Percentiles rank a stretch among this genome's conserved stretches.
These are phyloP conservation scores for Macrotyloma uniflorum DNA, from an alignment of 306 rosid genomes.

Conservation along the genomic window DNA sequence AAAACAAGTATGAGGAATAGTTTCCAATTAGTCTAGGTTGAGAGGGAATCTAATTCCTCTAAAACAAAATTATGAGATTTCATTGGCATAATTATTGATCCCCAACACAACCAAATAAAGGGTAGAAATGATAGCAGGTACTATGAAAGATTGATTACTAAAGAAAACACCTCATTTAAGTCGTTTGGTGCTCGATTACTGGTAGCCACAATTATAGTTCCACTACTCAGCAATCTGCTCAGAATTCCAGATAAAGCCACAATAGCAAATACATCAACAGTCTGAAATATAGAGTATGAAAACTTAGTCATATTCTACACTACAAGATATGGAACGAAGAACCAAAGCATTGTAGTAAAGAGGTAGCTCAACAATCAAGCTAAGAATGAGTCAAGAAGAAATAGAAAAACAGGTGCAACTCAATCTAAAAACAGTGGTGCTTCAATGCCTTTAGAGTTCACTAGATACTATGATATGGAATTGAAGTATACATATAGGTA, in stretches of 20 bases:
- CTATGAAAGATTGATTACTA: slow-evolving; percentile 6
- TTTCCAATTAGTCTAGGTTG: slow-evolving; percentile 14
- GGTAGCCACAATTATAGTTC: slow-evolving; percentile 94
- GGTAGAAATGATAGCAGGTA: slow-evolving; percentile 7
- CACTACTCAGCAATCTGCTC: slow-evolving; percentile 86
- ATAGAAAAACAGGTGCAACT: slow-evolving; percentile 12
- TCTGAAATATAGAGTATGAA: slow-evolving; percentile 70
- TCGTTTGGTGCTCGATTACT: slow-evolving; percentile 94
- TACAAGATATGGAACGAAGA: slow-evolving; percentile 18
- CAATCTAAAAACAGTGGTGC: slow-evolving; percentile 8
- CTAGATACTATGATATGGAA: slow-evolving; percentile 28
- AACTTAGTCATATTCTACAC: slow-evolving; percentile 38
- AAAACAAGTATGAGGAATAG: neutral
- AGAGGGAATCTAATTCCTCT: slow-evolving; percentile 6
- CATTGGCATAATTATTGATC: slow-evolving; percentile 14
- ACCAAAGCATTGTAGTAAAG: neutral
- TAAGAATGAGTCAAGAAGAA: slow-evolving; percentile 17
- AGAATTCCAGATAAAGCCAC: slow-evolving; percentile 99
- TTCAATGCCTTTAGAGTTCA: slow-evolving; percentile 30
- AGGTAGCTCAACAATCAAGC: slow-evolving; percentile 23
- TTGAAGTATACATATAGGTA: neutral
- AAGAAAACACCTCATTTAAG: slow-evolving; percentile 73
- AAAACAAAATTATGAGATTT: slow-evolving; percentile 33
- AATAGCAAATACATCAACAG: slow-evolving; percentile 99
- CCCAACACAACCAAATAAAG: neutral